Evolutionary conservation across 495 filamentous ascomycete species (phyloP), one percentile per base, ranked within the genome.

Genomic region (Penicillium alfredii): DNA sequence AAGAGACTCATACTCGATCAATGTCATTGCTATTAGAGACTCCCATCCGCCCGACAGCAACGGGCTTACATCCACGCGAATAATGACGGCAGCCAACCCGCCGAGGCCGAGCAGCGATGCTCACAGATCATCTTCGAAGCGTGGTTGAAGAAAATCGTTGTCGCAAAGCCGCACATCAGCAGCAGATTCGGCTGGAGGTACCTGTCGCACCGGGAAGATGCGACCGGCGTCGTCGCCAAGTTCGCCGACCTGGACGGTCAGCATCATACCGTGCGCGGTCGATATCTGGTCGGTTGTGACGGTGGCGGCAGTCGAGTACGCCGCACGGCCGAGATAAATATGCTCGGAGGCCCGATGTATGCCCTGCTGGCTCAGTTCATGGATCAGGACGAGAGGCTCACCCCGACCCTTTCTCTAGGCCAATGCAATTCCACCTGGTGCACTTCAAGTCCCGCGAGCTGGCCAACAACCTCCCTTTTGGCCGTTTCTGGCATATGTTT

Each of bases 371-470:
- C n/a, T n/a, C n/a, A n/a, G n/a, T n/a, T n/a, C n/a, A n/a, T n/a
- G n/a, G n/a, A n/a, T n/a, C n/a, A n/a, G n/a, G n/a, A n/a, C n/a
- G n/a, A n/a, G n/a, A n/a, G n/a, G n/a, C n/a, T n/a, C n/a, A n/a
- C n/a, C n/a, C n/a, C n/a, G n/a, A 38, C 8, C 9, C 8, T 16
- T 19, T 21, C 8, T 27, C 18, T 33, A 44, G 47, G 12, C 45
- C 48, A 23, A 12, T 11, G 4, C 18, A 15, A 18, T 32, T 49
- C n/a, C 35, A 26, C 14, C 49, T 63, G 0, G 44, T 60, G 4
- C 52, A 64, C 27, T 57, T 61, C 38, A 55, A 47, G 15, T 58
- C 55, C 0, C n/a, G 22, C 14, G 55, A 64, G 10, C 37, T 61
- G 0, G 19, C 22, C 1, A 13, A 37, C 2, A 16, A 47, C 8